These are phyloP conservation scores for Pseudomassariella vexata DNA, from an alignment of 2,329 filamentous ascomycete genomes.

Conservation along the genomic window DNA sequence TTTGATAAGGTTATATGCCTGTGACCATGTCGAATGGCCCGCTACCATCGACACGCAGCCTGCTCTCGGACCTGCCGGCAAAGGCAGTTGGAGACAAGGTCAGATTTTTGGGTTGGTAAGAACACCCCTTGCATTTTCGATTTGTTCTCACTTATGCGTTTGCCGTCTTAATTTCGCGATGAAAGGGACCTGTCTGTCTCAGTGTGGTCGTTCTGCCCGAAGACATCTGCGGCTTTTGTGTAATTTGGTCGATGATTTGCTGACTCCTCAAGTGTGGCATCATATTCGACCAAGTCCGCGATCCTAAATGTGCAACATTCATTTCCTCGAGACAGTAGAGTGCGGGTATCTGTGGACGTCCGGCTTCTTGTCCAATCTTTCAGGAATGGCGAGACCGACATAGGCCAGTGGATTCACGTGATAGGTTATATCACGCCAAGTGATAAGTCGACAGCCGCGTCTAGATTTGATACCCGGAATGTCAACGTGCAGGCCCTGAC, in stretches of 20 bases:
- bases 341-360: slow-evolving; percentile 61
- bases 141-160: slow-evolving; percentile 5
- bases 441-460: slow-evolving; percentile 6
- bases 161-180: slow-evolving; percentile 5
- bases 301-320: slow-evolving; percentile 64
- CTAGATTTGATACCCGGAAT: slow-evolving; percentile 14
- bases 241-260: too few species aligned
- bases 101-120: slow-evolving; percentile 87
- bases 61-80: slow-evolving; percentile 55
- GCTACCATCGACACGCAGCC: slow-evolving; percentile 57
- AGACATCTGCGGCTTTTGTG: too few species aligned
- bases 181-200: too few species aligned
- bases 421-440: slow-evolving; percentile 65
- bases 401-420: slow-evolving; percentile 86
- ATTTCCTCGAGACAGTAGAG: slow-evolving; percentile 42
- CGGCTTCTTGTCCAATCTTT: slow-evolving; percentile 63
- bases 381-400: slow-evolving; percentile 54
- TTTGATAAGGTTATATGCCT: too few species aligned
- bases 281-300: slow-evolving; percentile 48
- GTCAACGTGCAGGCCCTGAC: slow-evolving; percentile 65
- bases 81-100: slow-evolving; percentile 66
- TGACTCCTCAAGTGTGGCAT: slow-evolving; percentile 38
- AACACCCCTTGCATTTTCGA: slow-evolving; percentile 13
- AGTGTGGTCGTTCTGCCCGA: too few species aligned
- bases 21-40: slow-evolving; percentile 50